phyloP scores from a whole-genome alignment of 805 yeast species.

The Komagataella pastoris region DNA sequence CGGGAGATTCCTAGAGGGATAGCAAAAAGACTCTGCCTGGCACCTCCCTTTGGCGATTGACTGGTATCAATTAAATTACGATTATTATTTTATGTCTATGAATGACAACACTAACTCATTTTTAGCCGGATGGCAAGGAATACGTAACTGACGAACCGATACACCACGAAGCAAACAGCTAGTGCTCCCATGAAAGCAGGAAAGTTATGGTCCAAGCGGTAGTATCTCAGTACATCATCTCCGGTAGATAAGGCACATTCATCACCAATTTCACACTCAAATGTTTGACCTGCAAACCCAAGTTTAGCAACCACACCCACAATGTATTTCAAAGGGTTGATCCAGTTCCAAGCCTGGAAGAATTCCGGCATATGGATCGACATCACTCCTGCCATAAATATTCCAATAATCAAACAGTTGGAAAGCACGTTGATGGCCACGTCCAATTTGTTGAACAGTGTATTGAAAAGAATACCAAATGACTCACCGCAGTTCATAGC shows the following conservation, averaged over 20 bases:
- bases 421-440: conserved; percentile 57
- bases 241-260: conserved; percentile 36
- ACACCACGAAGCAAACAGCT: conserved; percentile 18
- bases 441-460: conserved; percentile 52
- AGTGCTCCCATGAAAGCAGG: conserved; percentile 19
- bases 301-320: conserved; percentile 38
- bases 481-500: conserved; percentile 59
- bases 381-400: conserved; percentile 69
- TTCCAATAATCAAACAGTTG: conserved; percentile 43
- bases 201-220: conserved; percentile 22
- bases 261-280: conserved; percentile 27
- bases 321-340: conserved; percentile 57
- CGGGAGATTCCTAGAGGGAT: too few species aligned
- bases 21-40: too few species aligned
- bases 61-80: too few species aligned
- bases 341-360: conserved; percentile 48
- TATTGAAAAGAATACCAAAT: conserved; percentile 56
- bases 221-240: conserved; percentile 31
- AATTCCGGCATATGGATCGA: conserved; percentile 55
- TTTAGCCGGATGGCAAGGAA: neutral
- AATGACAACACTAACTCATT: neutral
- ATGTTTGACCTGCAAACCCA: conserved; percentile 33
- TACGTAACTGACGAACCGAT: conserved; percentile 18
- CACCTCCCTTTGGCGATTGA: too few species aligned
- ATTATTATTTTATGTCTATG: too few species aligned